Percentiles rank a stretch among this genome's conserved stretches.
phyloP scores from a whole-genome alignment of 495 filamentous ascomycete species.

The Neurospora sp. region DNA sequence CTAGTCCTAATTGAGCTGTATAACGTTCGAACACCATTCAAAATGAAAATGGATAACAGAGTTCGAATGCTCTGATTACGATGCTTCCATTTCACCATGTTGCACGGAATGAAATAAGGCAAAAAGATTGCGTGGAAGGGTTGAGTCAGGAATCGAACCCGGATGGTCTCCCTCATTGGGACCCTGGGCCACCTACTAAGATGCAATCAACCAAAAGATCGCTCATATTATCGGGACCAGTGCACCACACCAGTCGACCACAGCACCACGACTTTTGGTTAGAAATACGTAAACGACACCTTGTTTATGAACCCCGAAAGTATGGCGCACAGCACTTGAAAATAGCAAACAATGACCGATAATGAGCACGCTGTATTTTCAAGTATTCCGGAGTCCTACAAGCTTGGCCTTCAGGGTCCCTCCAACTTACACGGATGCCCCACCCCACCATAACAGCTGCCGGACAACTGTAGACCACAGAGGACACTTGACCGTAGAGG shows the following conservation, averaged over 20 bases:
- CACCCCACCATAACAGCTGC: neutral
- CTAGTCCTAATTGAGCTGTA: neutral
- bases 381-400: no score
- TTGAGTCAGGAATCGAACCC: neutral
- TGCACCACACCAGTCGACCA: neutral
- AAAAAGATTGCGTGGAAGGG: neutral
- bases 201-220: no score
- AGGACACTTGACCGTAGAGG: neutral
- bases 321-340: neutral
- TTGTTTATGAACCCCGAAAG: neutral
- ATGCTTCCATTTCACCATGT: neutral
- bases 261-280: neutral
- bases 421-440: neutral
- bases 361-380: no score
- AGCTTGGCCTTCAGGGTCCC: neutral
- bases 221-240: no score
- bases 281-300: neutral
- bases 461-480: neutral
- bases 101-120: neutral
- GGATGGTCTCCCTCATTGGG: neutral
- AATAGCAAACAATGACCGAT: neutral
- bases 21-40: neutral
- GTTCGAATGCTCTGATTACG: neutral
- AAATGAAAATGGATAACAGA: neutral
- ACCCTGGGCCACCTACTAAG: no score